These are phyloP conservation scores for Tricholoma furcatifolium DNA, from an alignment of 768 basidiomycete genomes.

Conservation along the genomic window DNA sequence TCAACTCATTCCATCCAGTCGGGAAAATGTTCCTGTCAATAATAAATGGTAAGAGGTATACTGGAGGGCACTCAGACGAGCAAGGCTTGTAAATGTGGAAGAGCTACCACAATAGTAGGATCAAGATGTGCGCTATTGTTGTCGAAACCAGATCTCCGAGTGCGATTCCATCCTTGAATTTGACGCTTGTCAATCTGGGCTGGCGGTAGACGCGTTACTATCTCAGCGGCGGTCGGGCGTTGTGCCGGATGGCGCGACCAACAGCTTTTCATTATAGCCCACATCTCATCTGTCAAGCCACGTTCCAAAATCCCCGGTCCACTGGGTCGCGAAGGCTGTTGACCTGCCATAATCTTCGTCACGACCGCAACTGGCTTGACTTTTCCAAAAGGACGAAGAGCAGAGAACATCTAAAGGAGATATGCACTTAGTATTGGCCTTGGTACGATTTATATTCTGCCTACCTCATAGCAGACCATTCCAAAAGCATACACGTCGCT, in stretches of 20 bases:
- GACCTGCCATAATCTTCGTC: background rate
- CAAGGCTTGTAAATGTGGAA: background rate
- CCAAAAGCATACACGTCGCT: constrained; percentile 20
- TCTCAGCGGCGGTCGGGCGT: constrained; percentile 4
- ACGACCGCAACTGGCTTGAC: constrained; percentile 2
- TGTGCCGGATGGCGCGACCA: constrained; percentile 3
- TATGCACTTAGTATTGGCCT: background rate
- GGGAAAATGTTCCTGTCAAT: background rate
- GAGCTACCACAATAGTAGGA: constrained; percentile 1
- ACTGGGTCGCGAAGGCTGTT: background rate
- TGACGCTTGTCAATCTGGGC: background rate
- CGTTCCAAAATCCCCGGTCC: background rate
- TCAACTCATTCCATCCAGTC: background rate
- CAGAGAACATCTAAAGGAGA: background rate
- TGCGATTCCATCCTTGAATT: constrained; percentile 4
- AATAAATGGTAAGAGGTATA: background rate
- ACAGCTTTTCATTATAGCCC: constrained; percentile 11
- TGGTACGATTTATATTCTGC: background rate
- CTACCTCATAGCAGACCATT: constrained; percentile 18
- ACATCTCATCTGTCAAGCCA: constrained; percentile 10
- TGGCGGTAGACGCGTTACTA: background rate
- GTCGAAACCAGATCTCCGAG: constrained; percentile 5
- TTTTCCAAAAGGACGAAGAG: constrained; percentile 22
- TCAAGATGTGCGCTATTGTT: background rate
- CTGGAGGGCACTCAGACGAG: background rate